A percentile compares a stretch with the other conserved stretches of the same genome.
phyloP scores from a whole-genome alignment of 164 flowering plant species.

The Saururus chinensis region DNA sequence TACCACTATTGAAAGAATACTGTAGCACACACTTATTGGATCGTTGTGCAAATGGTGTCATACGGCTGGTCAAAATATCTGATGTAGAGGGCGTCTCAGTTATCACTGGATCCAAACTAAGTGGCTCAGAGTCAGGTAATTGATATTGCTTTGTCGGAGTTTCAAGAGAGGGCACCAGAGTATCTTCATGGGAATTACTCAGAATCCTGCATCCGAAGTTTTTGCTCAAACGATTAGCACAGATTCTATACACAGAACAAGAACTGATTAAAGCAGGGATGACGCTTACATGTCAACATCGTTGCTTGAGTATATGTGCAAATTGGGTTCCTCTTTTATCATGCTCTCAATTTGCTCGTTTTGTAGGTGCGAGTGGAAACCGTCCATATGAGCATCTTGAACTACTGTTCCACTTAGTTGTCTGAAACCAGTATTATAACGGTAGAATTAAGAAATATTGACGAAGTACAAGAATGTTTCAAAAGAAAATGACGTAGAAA shows the following conservation, averaged over 20 bases:
- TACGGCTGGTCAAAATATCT: constrained; percentile 18
- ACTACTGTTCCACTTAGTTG: constrained; percentile 34
- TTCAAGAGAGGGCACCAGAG: constrained; percentile 26
- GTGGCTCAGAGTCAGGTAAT: constrained; percentile 18
- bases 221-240: neutral
- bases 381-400: constrained; percentile 65
- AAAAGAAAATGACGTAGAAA: neutral
- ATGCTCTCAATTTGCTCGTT: constrained; percentile 53
- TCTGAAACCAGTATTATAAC: constrained; percentile 14
- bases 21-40: constrained; percentile 62
- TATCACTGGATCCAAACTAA: constrained; percentile 31
- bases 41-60: constrained; percentile 80
- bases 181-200: constrained; percentile 41
- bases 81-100: constrained; percentile 40
- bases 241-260: neutral
- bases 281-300: constrained; percentile 75
- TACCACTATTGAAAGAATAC: constrained; percentile 27
- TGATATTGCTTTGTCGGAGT: constrained; percentile 41
- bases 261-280: neutral
- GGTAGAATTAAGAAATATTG: neutral
- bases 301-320: constrained; percentile 69
- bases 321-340: constrained; percentile 51
- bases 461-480: no score
- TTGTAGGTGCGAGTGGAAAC: constrained; percentile 66
- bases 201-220: constrained; percentile 37